Base-by-base conservation (phyloP, 495 filamentous ascomycete species). In the Polyplosphaeria fusca region DNA sequence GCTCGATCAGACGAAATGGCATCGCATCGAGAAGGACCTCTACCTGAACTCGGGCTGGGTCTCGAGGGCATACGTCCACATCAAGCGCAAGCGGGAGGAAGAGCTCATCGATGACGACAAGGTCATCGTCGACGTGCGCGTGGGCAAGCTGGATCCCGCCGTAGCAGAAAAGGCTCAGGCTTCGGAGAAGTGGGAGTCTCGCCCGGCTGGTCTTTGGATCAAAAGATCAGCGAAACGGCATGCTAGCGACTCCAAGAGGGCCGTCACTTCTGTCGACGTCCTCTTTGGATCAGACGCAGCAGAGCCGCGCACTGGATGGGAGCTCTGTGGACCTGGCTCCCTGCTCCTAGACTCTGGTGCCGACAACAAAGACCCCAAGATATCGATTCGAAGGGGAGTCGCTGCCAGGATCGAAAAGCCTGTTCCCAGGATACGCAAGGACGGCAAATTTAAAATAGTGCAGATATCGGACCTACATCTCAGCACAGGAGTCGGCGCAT, bases 371-470 rank as follows among this genome's bases (percentile, higher is more conserved):
- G 79, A 81, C 52, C 79, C 87, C 18, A 83, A 89, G 39, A 70
- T 98, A 22, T 91, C 82, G 24, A 75, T 95, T 44, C 80, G 90
- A 25, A 79, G 87, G 57, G 93, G 93, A 3, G 76, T 77, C 25
- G 80, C 79, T 5, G 59, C 73, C 2, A 77, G 80, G 52, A 61
- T 70, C 13, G 76, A 81, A 58, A 88, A 83, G 64, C 86, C 89
- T 0, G 71, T 76, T n/a, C 87, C 85, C 13, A 79, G 83, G 47
- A 86, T 98, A 52, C 79, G 80, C 45, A 88, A 92, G 24, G 87
- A 94, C 69, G 91, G 91, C n/a, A 87, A 85, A 58, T 96, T 97
- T 73, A 97, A 96, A 74, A 94, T 98, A 55, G 84, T 98, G 80
- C 93, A 98, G 69, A 68, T 93, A 46, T 85, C 91, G 41, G 93